Conservation (phyloP, 164 flowering plant species). For the Chimonanthus praecox region DNA sequence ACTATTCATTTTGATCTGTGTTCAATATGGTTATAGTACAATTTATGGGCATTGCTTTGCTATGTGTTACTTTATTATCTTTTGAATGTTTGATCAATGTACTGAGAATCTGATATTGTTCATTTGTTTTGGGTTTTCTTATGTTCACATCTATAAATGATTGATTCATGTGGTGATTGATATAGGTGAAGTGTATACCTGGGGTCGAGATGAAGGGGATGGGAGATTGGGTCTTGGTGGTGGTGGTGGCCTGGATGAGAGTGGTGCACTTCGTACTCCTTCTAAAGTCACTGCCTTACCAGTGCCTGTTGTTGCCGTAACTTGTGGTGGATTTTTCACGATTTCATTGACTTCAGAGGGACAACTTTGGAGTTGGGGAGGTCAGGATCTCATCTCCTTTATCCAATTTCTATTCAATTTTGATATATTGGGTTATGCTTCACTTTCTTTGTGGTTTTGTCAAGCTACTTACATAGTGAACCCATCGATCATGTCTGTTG, state of each 20-base stretch:
- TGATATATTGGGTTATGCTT: too few relatives aligned
- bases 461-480: too few relatives aligned
- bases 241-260: conserved; percentile 72
- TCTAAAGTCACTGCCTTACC: conserved; percentile 58
- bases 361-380: too few relatives aligned
- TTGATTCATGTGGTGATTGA: conserved; percentile 4
- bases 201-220: conserved; percentile 98
- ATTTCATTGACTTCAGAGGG: too few relatives aligned
- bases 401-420: too few relatives aligned
- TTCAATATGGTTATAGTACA: background rate
- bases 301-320: too few relatives aligned
- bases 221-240: conserved; percentile 92
- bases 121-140: background rate
- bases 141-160: background rate
- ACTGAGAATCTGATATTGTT: background rate
- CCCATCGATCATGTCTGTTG: too few relatives aligned
- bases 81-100: background rate
- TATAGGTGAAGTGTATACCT: conserved; percentile 76
- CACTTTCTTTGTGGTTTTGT: too few relatives aligned
- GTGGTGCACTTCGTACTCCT: conserved; percentile 82
- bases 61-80: background rate
- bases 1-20: background rate
- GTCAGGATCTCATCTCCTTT: too few relatives aligned
- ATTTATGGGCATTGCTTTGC: background rate
- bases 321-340: too few relatives aligned